Base-by-base conservation (phyloP, 768 basidiomycete genomes). In the Suillus spraguei region DNA sequence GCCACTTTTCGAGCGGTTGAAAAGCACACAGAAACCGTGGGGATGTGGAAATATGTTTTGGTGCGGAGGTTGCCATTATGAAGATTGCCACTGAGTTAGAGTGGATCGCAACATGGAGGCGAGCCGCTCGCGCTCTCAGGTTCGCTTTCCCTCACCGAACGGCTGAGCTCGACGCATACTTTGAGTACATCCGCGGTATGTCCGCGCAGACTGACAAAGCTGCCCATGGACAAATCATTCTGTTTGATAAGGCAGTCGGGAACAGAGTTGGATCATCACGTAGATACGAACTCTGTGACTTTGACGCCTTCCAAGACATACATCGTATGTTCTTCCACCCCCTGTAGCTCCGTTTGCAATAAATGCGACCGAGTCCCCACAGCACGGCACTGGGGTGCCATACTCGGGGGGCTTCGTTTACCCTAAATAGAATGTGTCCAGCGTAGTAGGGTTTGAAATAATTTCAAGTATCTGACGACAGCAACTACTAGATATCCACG, bases 1-100 rank as follows among this genome's bases (percentile, higher is more conserved):
- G 63, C 68, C 63, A 59, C 69, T 16, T 22, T 16, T 17, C 11
- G 41, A 46, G 61, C 60, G 52, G 47, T 61, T 33, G 66, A 70
- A 39, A 61, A 55, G 14, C 50, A 22, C 76, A 2, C 69, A 82
- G n/a, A 36, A 28, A 49, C 47, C 24, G 4, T 14, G 24, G 47
- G 14, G 3, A 28, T 3, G 5, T 49, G 7, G 14, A 49, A 24
- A 24, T 49, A 24, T 7, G 13, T 49, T 24, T 7, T 49, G 7
- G 47, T 24, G 7, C 47, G 4, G 47, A 24, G 47, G 24, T 49
- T 46, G 44, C 46, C 46, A 22, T 22, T 3, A 28, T 49, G 47
- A 49, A 24, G 46, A 49, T 49, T 24, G 7, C 47, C 24, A 47
- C 47, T 13, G 14, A 49, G 13, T 49, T 13, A 22, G 22, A 49